phyloP scores from a whole-genome alignment of 768 basidiomycete genomes.

The Lactifluus volemus region DNA sequence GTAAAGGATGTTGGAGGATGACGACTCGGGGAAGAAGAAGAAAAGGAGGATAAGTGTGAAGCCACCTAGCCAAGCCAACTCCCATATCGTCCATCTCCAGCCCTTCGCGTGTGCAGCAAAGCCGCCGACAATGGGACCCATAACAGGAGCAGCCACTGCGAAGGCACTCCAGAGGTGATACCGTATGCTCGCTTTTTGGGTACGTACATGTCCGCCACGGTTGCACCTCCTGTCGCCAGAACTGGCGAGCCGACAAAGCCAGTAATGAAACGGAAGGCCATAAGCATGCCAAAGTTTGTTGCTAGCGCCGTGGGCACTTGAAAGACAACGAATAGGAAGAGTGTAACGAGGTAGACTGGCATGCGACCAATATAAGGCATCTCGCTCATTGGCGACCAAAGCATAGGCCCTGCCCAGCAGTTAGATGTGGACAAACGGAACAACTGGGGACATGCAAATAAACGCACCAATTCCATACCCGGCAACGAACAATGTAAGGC shows the following conservation, averaged over 20 bases:
- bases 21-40: constrained; percentile 29
- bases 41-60: constrained; percentile 24
- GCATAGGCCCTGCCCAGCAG: constrained; percentile 17
- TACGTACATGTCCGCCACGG: constrained; percentile 22
- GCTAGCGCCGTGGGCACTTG: constrained; percentile 29
- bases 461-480: constrained; percentile 21
- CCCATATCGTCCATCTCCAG: constrained; percentile 31
- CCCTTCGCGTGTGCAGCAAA: constrained; percentile 27
- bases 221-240: constrained; percentile 30
- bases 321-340: constrained; percentile 26
- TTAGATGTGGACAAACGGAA: constrained; percentile 12
- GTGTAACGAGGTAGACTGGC: constrained; percentile 27
- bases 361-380: constrained; percentile 28
- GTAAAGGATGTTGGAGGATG: constrained; percentile 25
- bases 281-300: constrained; percentile 25
- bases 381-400: constrained; percentile 28
- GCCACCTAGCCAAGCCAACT: constrained; percentile 27
- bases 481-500: constrained; percentile 25
- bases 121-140: constrained; percentile 29
- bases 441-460: not conserved
- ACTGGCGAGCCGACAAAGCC: constrained; percentile 29
- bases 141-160: constrained; percentile 24
- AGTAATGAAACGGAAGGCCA: constrained; percentile 31
- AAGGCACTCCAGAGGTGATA: constrained; percentile 25
- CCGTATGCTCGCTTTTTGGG: constrained; percentile 22